Evolutionary conservation across 306 rosid species (phyloP).

Genomic region (Rosa chinensis): DNA sequence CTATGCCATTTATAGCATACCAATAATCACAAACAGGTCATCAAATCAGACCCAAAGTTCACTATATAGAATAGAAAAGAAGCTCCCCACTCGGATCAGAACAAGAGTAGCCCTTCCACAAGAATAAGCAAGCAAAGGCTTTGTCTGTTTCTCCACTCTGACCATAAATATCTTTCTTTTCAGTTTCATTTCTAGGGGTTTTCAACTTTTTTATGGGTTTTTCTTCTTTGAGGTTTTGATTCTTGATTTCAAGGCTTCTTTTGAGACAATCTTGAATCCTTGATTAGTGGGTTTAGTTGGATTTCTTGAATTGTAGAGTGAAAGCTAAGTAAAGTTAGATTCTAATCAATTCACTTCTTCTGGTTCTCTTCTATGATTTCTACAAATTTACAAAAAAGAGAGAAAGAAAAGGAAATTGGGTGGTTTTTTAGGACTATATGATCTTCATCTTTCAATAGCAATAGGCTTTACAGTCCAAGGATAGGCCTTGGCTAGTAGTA

Average conservation of each 20-base stretch:
- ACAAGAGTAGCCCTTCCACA: background rate
- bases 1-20: slow-evolving; percentile 25
- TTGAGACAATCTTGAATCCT: background rate
- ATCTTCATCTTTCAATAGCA: background rate
- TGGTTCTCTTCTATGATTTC: background rate
- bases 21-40: slow-evolving; percentile 18
- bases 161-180: slow-evolving; percentile 1
- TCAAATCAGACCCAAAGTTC: slow-evolving; percentile 14
- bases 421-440: slow-evolving; percentile 17
- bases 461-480: background rate
- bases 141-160: background rate
- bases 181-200: background rate
- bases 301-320: slow-evolving; percentile 7
- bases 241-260: background rate
- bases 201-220: slow-evolving; percentile 13
- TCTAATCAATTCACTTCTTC: slow-evolving; percentile 9
- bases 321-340: slow-evolving; percentile 8
- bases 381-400: too few species aligned
- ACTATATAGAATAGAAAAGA: slow-evolving; percentile 6
- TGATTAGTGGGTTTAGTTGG: slow-evolving; percentile 19
- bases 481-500: background rate
- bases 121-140: slow-evolving; percentile 3
- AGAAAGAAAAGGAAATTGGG: background rate
- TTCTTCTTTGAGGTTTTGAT: slow-evolving; percentile 29
- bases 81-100: background rate